phyloP scores from a whole-genome alignment of 2,329 filamentous ascomycete genomes.

The Sclerotinia minor region DNA sequence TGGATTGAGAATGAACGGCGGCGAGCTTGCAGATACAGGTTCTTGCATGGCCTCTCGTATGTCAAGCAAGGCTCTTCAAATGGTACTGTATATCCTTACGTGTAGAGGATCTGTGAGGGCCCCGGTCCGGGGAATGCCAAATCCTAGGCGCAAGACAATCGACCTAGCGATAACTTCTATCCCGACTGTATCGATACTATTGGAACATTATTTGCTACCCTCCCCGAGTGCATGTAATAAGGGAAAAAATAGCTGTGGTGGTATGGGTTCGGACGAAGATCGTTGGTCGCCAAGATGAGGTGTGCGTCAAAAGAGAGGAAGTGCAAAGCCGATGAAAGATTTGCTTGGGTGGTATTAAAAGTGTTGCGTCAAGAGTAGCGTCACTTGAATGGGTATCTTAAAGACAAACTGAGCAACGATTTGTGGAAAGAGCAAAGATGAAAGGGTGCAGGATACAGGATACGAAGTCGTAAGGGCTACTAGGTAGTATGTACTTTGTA shows the following conservation, averaged over 20 bases:
- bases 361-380: neutral
- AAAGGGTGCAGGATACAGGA: neutral
- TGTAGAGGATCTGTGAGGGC: conserved; percentile 9
- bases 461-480: neutral
- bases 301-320: conserved; percentile 12
- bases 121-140: conserved; percentile 5
- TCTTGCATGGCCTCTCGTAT: conserved; percentile 34
- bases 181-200: conserved; percentile 1
- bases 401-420: neutral
- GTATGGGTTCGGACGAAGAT: conserved; percentile 18
- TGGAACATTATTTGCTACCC: conserved; percentile 16
- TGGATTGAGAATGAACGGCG: conserved; percentile 42
- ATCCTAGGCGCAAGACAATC: conserved; percentile 7
- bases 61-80: conserved; percentile 5
- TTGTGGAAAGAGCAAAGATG: neutral
- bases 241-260: neutral
- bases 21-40: conserved; percentile 38
- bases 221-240: neutral
- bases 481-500: conserved; percentile 9
- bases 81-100: conserved; percentile 20
- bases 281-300: conserved; percentile 14
- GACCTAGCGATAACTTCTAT: neutral
- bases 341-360: conserved; percentile 9
- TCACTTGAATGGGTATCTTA: neutral
- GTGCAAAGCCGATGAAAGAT: conserved; percentile 1